phyloP scores from a whole-genome alignment of 177 flowering plant genomes.

The Vitis hybrid region DNA sequence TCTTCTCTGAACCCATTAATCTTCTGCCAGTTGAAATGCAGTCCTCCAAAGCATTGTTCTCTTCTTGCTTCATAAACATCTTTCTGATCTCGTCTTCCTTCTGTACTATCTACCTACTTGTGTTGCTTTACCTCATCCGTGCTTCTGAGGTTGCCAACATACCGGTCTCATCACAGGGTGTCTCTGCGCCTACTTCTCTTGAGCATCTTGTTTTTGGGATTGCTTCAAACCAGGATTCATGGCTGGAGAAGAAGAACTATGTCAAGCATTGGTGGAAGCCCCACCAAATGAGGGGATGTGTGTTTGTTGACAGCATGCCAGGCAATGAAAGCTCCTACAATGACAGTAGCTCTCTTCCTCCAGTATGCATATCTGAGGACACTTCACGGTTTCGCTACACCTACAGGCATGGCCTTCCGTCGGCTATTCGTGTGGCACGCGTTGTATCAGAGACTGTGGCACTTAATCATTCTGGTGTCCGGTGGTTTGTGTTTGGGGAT shows the following conservation, averaged over 20 bases:
- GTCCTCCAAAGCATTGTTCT: conserved; percentile 12
- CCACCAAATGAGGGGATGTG: conserved; percentile 50
- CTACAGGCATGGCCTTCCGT: conserved; percentile 38
- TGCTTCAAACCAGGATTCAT: conserved; percentile 41
- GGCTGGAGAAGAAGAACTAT: conserved; percentile 43
- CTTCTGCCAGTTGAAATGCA: conserved; percentile 9
- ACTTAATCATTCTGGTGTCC: conserved; percentile 35
- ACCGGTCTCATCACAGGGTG: neutral
- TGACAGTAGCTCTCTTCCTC: conserved; percentile 35
- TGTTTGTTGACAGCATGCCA: conserved; percentile 44
- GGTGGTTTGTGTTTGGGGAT: conserved; percentile 83
- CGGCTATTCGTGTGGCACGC: conserved; percentile 67
- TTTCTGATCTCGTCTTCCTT: conserved; percentile 19
- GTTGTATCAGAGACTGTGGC: conserved; percentile 55
- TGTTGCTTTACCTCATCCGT: conserved; percentile 15
- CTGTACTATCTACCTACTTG: conserved; percentile 25
- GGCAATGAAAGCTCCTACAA: neutral
- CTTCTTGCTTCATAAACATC: conserved; percentile 15
- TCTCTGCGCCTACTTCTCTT: conserved; percentile 27
- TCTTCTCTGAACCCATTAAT: neutral
- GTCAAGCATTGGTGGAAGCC: conserved; percentile 62
- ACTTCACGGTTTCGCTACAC: conserved; percentile 65
- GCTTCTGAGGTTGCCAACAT: conserved; percentile 13
- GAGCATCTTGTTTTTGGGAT: conserved; percentile 63
- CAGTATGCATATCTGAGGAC: conserved; percentile 56